A percentile compares a stretch with the other conserved stretches of the same genome.
Evolutionary conservation across 2,329 filamentous ascomycete species (phyloP).

Genomic region (Scorias spongiosa): DNA sequence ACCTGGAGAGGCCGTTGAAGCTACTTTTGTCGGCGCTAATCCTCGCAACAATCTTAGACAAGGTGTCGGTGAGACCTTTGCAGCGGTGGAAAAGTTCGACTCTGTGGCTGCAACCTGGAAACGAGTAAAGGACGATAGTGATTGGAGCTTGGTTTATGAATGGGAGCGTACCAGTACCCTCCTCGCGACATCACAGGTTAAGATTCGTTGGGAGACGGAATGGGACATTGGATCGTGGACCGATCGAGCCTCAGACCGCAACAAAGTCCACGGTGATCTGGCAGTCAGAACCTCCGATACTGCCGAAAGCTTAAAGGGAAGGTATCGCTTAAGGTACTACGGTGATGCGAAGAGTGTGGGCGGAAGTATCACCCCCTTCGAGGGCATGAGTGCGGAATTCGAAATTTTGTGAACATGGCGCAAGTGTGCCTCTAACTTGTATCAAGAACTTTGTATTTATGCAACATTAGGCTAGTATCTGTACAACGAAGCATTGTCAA

Average conservation of each 20-base stretch:
- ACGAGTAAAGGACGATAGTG: conserved; percentile 53
- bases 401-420: conserved; percentile 13
- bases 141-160: conserved; percentile 70
- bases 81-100: conserved; percentile 53
- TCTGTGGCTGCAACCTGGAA: conserved; percentile 40
- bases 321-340: conserved; percentile 69
- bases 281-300: conserved; percentile 17
- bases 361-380: conserved; percentile 50
- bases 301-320: conserved; percentile 31
- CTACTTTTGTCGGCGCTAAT: conserved; percentile 71
- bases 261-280: conserved; percentile 9
- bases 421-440: too few species aligned
- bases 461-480: too few species aligned
- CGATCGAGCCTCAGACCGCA: conserved; percentile 9
- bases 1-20: conserved; percentile 47
- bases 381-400: conserved; percentile 49
- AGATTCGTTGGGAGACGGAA: conserved; percentile 60
- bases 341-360: conserved; percentile 61
- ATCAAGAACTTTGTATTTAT: too few species aligned
- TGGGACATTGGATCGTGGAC: conserved; percentile 31
- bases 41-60: conserved; percentile 75
- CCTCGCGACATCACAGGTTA: conserved; percentile 63
- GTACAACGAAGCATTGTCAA: too few species aligned
- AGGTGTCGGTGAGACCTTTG: conserved; percentile 51
- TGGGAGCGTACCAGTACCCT: conserved; percentile 61